Conservation (phyloP, 2,329 filamentous ascomycete species). For the Ophioceras dolichostomum region DNA sequence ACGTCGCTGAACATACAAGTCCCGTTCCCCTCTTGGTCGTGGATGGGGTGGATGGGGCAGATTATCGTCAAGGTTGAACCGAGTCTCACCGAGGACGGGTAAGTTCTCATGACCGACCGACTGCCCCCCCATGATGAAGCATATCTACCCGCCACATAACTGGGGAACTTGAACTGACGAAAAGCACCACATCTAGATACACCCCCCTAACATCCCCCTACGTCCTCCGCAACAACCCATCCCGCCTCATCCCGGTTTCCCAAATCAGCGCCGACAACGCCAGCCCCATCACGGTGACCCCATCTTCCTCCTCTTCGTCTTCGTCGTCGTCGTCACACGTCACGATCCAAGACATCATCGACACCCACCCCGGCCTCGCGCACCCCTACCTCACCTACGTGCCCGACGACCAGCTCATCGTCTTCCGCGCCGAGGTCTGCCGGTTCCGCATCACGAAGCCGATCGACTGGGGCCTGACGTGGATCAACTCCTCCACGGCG, state of each 20-base stretch:
- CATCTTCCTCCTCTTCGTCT: too few species aligned
- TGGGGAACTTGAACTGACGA: too few species aligned
- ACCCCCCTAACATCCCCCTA: too few species aligned
- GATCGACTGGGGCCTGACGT: too few species aligned
- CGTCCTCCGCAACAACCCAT: background rate
- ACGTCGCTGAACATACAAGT: background rate
- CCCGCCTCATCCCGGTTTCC: background rate
- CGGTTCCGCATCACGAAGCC: background rate
- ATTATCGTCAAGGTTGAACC: background rate
- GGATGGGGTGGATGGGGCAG: background rate
- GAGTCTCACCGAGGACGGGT: background rate
- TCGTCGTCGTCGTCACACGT: too few species aligned
- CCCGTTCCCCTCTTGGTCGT: background rate
- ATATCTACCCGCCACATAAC: too few species aligned
- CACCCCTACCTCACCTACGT: background rate
- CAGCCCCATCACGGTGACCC: too few species aligned
- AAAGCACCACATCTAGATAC: too few species aligned
- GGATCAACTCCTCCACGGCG: too few species aligned
- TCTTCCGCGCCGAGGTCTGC: background rate
- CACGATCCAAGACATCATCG: background rate
- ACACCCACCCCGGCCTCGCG: background rate
- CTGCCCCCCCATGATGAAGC: too few species aligned
- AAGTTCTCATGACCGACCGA: too few species aligned
- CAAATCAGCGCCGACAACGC: background rate
- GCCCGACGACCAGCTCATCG: background rate